Base-by-base conservation (phyloP, 768 basidiomycete genomes). In the Sporobolomyces roseus region DNA sequence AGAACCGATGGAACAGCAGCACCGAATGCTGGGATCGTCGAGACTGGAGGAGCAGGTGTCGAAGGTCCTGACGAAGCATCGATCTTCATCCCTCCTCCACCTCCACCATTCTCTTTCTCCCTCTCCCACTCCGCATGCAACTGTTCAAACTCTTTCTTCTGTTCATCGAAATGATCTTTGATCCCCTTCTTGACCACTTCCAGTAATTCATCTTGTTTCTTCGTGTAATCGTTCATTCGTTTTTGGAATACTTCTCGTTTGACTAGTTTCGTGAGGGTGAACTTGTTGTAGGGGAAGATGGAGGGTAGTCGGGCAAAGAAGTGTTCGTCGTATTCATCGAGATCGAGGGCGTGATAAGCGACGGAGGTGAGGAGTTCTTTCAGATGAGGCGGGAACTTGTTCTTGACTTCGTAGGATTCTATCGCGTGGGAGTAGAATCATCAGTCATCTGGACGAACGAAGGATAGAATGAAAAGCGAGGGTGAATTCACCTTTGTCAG, bases 221-320 rank as follows among this genome's bases (percentile, higher is more conserved):
- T 82, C 0, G 82, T 81, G 7, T 93, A 80, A 32, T 89, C 81
- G 48, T 83, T 82, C 62, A 84, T 82, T 74, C 93, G 91, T 13
- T 88, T 88, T 0, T 79, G 76, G 79, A 87, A 93, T 17, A 93
- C 85, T n/a, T 89, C 89, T 10, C 91, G 85, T 77, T 92, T 92
- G 78, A 93, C 89, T 52, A 97, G 84, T 86, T 96, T 97, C 89
- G 93, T 88, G 87, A 97, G 92, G 0, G 91, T 94, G 77, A 90
- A 99, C 72, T 88, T 87, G 80, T 99, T 99, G 77, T 97, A 98
- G 0, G 92, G 91, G 75, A 98, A 92, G 45, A 94, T 78, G 29
- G 80, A 82, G 0, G 93, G 91, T 85, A 97, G 88, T 25, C 88
- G 81, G 74, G 85, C 87, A 80, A 94, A 97, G 78, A 94, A 94